Percentiles rank a stretch among this genome's conserved stretches.
phyloP scores from a whole-genome alignment of 2,329 filamentous ascomycete species.

The Ophiobolus disseminans region DNA sequence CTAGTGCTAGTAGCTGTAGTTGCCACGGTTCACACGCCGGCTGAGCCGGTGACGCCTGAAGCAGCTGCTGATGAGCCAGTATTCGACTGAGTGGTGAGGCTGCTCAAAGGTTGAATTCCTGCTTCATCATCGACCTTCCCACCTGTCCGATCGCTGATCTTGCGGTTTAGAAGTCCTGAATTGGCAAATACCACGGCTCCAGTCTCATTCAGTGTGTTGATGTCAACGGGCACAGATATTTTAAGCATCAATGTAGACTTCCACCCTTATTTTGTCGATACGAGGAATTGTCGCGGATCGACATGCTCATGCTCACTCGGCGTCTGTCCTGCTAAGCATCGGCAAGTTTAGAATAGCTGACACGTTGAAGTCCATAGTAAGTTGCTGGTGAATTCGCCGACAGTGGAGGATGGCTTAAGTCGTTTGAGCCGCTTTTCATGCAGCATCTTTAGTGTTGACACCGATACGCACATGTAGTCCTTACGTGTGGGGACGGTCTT shows the following conservation, averaged over 20 bases:
- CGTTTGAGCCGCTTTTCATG: slow-evolving; percentile 2
- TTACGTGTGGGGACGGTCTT: background rate
- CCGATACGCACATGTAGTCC: slow-evolving; percentile 1
- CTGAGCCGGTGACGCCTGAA: too few relatives aligned
- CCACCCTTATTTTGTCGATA: background rate
- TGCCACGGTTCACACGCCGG: too few relatives aligned
- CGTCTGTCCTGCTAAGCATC: background rate
- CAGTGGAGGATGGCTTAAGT: background rate
- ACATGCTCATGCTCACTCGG: background rate
- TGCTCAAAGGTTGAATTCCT: background rate
- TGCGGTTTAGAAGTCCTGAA: background rate
- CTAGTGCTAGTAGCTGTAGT: too few relatives aligned
- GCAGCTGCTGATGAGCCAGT: background rate
- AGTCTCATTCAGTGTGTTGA: background rate
- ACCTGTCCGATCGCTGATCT: background rate
- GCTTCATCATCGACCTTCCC: background rate
- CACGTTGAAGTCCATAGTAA: slow-evolving; percentile 1
- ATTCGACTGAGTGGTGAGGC: background rate
- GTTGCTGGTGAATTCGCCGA: slow-evolving; percentile 1
- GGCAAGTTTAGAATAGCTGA: background rate
- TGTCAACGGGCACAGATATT: background rate
- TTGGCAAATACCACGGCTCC: slow-evolving; percentile 7
- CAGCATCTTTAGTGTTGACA: slow-evolving; percentile 7
- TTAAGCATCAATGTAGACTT: background rate
- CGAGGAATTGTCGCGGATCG: slow-evolving; percentile 1